Evolutionary conservation across 2,329 filamentous ascomycete species (phyloP).

Genomic region (Teratosphaeria zuluensis): DNA sequence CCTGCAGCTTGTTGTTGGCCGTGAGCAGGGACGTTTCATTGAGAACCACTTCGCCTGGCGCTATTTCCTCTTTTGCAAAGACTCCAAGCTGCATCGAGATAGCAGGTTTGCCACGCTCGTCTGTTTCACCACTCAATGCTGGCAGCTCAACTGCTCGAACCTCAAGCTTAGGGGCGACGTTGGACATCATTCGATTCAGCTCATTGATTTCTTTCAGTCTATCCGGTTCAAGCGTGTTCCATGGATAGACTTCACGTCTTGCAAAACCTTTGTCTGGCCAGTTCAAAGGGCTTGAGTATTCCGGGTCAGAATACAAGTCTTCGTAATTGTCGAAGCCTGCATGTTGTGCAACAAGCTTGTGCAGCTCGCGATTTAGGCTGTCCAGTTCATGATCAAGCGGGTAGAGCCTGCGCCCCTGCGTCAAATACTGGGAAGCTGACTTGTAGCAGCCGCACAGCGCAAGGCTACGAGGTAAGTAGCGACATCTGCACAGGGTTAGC

Average conservation of each 20-base stretch:
- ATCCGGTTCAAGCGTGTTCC: conserved; percentile 53
- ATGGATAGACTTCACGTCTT: conserved; percentile 54
- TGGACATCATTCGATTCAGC: conserved; percentile 60
- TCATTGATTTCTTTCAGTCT: conserved; percentile 41
- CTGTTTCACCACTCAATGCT: conserved; percentile 37
- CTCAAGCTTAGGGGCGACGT: conserved; percentile 70
- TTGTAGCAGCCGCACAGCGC: conserved; percentile 52
- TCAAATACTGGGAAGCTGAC: conserved; percentile 57
- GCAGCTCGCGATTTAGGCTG: conserved; percentile 31
- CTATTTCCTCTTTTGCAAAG: conserved; percentile 75
- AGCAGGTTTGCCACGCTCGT: not conserved
- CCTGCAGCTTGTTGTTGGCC: conserved; percentile 78
- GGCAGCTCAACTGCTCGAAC: conserved; percentile 69
- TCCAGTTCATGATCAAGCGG: conserved; percentile 48
- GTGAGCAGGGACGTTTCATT: conserved; percentile 78
- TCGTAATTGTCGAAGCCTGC: not conserved
- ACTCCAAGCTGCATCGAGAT: conserved; percentile 61
- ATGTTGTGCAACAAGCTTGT: not conserved
- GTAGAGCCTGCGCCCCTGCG: conserved; percentile 48
- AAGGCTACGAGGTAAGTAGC: conserved; percentile 41
- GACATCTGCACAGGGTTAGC: conserved; percentile 11
- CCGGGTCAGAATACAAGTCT: not conserved
- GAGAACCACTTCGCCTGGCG: conserved; percentile 65
- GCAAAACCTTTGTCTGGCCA: conserved; percentile 63
- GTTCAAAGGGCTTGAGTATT: conserved; percentile 19